Conservation (phyloP, 1,284 basidiomycete species). For the Ceratobasidium sp. region DNA sequence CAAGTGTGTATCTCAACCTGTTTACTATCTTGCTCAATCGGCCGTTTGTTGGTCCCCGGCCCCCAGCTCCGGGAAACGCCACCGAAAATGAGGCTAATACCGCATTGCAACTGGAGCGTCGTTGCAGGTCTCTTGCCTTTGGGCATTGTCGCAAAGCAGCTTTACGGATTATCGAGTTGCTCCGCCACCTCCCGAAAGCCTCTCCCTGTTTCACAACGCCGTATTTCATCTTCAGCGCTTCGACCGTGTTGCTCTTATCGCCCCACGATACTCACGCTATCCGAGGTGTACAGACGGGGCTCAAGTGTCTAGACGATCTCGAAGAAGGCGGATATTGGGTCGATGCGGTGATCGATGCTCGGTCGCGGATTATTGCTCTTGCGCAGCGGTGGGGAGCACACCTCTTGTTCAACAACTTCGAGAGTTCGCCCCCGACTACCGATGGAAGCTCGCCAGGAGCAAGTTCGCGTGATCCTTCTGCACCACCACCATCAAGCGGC, state of each 20-base stretch:
- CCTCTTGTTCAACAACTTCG: constrained; percentile 7
- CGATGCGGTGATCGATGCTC: constrained; percentile 34
- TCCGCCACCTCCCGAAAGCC: constrained; percentile 34
- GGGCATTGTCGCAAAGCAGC: constrained; percentile 37
- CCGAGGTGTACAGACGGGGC: constrained; percentile 18
- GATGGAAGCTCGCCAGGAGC: not conserved
- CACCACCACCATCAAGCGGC: not conserved
- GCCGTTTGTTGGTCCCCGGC: constrained; percentile 37
- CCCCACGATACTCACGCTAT: constrained; percentile 35
- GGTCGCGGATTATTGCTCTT: constrained; percentile 23
- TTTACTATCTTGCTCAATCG: constrained; percentile 40
- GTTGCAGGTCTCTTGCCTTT: constrained; percentile 35
- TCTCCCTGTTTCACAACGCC: constrained; percentile 40
- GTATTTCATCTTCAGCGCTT: constrained; percentile 42
- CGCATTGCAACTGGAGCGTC: constrained; percentile 15
- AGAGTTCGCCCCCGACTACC: not conserved
- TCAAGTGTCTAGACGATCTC: constrained; percentile 31
- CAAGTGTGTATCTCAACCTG: constrained; percentile 36
- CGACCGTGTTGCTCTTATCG: constrained; percentile 37
- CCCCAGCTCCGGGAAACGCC: not conserved
- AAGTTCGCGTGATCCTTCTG: constrained; percentile 6
- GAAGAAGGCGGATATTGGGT: constrained; percentile 28
- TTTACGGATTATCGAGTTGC: constrained; percentile 37
- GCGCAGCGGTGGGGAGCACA: constrained; percentile 38
- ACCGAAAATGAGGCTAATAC: constrained; percentile 17